Evolutionary conservation across 768 basidiomycete genomes (phyloP).

Genomic region (Hygrophorus pudorinus): DNA sequence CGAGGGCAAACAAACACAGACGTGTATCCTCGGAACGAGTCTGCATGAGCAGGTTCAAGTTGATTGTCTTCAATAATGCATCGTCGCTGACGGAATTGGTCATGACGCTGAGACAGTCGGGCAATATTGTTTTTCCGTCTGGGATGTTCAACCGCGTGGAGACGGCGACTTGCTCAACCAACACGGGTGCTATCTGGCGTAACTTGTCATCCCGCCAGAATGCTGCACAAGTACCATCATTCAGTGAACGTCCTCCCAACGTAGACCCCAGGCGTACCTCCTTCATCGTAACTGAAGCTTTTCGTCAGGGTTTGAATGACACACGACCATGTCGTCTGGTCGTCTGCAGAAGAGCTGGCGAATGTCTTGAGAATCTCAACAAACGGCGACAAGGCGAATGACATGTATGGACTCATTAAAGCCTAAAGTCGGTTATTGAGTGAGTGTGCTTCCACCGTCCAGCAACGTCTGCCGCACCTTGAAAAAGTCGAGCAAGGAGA

Average conservation of each 20-base stretch:
- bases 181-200: conserved; percentile 43
- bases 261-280: conserved; percentile 40
- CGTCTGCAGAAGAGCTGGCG: conserved; percentile 19
- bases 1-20: conserved; percentile 61
- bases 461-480: conserved; percentile 41
- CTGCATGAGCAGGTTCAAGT: conserved; percentile 77
- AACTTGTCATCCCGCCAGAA: conserved; percentile 89
- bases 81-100: conserved; percentile 46
- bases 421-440: conserved; percentile 22
- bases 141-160: conserved; percentile 27
- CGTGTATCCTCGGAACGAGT: conserved; percentile 75
- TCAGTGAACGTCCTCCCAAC: neutral
- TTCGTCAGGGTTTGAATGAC: conserved; percentile 54
- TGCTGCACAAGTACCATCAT: conserved; percentile 28
- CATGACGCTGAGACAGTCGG: conserved; percentile 45
- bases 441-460: neutral
- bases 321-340: conserved; percentile 50
- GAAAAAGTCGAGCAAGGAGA: conserved; percentile 74
- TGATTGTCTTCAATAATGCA: conserved; percentile 67
- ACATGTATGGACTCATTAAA: conserved; percentile 88
- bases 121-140: conserved; percentile 31
- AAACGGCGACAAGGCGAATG: conserved; percentile 61
- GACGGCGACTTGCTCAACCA: conserved; percentile 59
- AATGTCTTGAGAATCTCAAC: conserved; percentile 50
- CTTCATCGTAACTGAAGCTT: conserved; percentile 70